Evolutionary conservation across 768 basidiomycete species (phyloP).

Genomic region (Tulasnella sp.): DNA sequence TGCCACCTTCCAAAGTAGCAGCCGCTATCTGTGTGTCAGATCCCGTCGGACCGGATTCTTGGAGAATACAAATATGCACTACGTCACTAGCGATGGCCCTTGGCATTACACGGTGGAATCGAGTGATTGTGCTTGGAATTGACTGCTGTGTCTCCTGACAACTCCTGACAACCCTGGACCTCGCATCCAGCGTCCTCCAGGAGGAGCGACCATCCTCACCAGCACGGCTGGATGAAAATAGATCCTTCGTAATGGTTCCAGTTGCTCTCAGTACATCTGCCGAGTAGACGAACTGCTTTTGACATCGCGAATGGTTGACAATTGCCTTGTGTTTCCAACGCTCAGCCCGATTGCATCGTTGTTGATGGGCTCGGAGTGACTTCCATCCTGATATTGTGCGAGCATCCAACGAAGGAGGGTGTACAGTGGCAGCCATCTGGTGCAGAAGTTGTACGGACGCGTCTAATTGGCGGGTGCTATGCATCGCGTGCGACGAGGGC

Average conservation of each 20-base stretch:
- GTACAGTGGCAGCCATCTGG: slow-evolving; percentile 42
- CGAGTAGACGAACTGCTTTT: slow-evolving; percentile 28
- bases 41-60: not conserved
- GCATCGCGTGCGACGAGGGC: slow-evolving; percentile 40
- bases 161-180: slow-evolving; percentile 50
- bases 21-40: slow-evolving; percentile 32
- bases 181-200: slow-evolving; percentile 33
- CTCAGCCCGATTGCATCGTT: slow-evolving; percentile 40
- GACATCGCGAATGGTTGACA: slow-evolving; percentile 64
- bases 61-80: not conserved
- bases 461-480: slow-evolving; percentile 45
- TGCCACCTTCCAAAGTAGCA: slow-evolving; percentile 43
- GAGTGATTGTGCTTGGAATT: slow-evolving; percentile 43
- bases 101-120: slow-evolving; percentile 75
- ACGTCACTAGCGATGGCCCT: slow-evolving; percentile 65
- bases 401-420: slow-evolving; percentile 60
- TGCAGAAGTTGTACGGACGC: slow-evolving; percentile 46
- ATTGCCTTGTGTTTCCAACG: slow-evolving; percentile 63
- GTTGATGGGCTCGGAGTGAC: slow-evolving; percentile 38
- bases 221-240: slow-evolving; percentile 38
- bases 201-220: slow-evolving; percentile 21
- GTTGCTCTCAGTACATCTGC: slow-evolving; percentile 27
- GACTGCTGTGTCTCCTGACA: slow-evolving; percentile 47
- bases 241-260: slow-evolving; percentile 31
- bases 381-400: slow-evolving; percentile 66